These are phyloP conservation scores for Hyphopichia fennica DNA, from an alignment of 1,139 yeast species.

Conservation along the genomic window DNA sequence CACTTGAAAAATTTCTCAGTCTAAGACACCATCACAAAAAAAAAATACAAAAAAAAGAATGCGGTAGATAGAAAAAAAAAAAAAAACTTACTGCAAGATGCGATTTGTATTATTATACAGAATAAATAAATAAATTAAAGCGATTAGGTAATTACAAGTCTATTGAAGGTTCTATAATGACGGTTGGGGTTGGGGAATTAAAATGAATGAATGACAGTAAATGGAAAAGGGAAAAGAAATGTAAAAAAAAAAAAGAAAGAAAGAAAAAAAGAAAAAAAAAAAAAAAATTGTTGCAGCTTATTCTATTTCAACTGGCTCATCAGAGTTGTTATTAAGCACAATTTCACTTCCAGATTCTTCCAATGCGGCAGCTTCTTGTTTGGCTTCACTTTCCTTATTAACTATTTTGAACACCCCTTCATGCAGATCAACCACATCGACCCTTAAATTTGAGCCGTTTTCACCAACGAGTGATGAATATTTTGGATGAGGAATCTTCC, in stretches of 20 bases:
- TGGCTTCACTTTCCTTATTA: constrained; percentile 6
- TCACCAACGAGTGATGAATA: constrained; percentile 18
- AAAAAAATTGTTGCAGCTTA: neutral
- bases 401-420: constrained; percentile 21
- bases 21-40: no score
- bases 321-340: no score
- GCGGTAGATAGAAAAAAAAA: no score
- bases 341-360: neutral
- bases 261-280: neutral
- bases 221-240: neutral
- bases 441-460: constrained; percentile 17
- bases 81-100: no score
- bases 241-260: neutral
- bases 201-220: neutral
- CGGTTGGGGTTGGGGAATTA: no score
- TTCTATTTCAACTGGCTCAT: neutral
- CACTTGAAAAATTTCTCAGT: no score
- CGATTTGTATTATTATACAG: no score
- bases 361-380: neutral
- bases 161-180: no score
- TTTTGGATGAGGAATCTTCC: constrained; percentile 64
- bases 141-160: no score
- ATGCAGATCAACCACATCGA: constrained; percentile 20
- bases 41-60: no score
- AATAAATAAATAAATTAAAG: no score